Percentiles rank a stretch among this genome's conserved stretches.
Conservation (phyloP, 805 yeast species). For the Zygosaccharomyces bisporus region DNA sequence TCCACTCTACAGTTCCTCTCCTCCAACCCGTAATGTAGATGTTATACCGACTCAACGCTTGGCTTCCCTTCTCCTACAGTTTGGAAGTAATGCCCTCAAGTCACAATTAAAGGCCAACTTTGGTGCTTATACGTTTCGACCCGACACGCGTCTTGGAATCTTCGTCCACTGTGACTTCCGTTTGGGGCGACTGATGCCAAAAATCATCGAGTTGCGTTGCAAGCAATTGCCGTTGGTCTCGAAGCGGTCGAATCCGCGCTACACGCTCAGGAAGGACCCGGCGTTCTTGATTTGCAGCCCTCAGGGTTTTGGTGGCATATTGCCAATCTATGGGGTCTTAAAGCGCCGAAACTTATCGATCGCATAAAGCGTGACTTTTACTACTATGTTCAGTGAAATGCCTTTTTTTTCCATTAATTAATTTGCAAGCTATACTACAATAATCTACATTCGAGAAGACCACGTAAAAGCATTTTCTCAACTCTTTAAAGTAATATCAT, state of each 20-base stretch:
- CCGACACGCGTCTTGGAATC: conserved; percentile 4
- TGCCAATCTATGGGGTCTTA: too few relatives aligned
- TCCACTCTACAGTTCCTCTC: conserved; percentile 4
- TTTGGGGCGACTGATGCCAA: conserved; percentile 7
- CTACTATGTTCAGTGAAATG: too few relatives aligned
- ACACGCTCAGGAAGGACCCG: too few relatives aligned
- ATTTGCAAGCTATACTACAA: too few relatives aligned
- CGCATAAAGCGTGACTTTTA: too few relatives aligned
- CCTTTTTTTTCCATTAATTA: too few relatives aligned
- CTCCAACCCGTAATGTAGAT: conserved; percentile 6
- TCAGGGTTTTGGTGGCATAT: not conserved
- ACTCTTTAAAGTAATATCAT: too few relatives aligned
- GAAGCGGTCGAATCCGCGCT: not conserved
- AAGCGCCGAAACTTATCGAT: too few relatives aligned
- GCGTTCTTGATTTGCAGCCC: not conserved
- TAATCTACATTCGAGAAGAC: too few relatives aligned
- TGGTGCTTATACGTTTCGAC: conserved; percentile 4
- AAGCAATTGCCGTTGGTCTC: conserved; percentile 2
- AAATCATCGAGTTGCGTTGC: conserved; percentile 1
- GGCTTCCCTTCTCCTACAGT: not conserved
- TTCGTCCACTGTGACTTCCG: conserved; percentile 6
- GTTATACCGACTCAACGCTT: conserved; percentile 4
- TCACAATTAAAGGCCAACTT: conserved; percentile 3
- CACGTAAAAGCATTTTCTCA: too few relatives aligned
- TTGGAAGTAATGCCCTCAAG: conserved; percentile 2